Percentiles rank a stretch among this genome's conserved stretches.
These are phyloP conservation scores for Crataegus laevigata DNA, from an alignment of 306 rosid genomes.

Conservation along the genomic window DNA sequence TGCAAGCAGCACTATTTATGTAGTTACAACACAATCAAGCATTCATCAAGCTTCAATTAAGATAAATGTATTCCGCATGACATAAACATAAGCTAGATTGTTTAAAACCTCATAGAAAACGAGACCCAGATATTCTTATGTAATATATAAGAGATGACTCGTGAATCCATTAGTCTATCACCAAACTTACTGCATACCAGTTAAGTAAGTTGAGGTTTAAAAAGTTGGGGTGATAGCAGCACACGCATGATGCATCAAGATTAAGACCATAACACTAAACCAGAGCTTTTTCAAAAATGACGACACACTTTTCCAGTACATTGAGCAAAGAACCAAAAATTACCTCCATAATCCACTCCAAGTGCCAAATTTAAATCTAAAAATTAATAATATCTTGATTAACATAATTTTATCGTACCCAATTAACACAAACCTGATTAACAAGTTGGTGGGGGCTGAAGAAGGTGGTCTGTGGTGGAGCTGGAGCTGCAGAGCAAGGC, in stretches of 20 bases:
- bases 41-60: too few relatives aligned
- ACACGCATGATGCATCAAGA: neutral
- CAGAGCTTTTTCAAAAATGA: neutral
- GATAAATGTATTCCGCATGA: too few relatives aligned
- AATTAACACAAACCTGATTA: slow-evolving; percentile 38
- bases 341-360: neutral
- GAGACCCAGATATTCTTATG: neutral
- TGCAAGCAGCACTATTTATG: too few relatives aligned
- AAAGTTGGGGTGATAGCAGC: neutral
- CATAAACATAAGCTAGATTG: slow-evolving; percentile 27
- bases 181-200: neutral
- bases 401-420: neutral
- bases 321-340: too few relatives aligned
- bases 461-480: slow-evolving; percentile 72
- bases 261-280: neutral
- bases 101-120: neutral
- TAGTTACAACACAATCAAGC: too few relatives aligned
- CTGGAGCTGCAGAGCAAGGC: slow-evolving; percentile 65
- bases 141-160: neutral
- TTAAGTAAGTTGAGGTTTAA: neutral
- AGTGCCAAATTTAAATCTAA: neutral
- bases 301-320: too few relatives aligned
- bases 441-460: slow-evolving; percentile 84
- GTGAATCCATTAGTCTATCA: neutral
- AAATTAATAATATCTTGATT: neutral